These are phyloP conservation scores for Blastobotrys malaysiensis DNA, from an alignment of 1,139 yeast genomes.

Conservation along the genomic window DNA sequence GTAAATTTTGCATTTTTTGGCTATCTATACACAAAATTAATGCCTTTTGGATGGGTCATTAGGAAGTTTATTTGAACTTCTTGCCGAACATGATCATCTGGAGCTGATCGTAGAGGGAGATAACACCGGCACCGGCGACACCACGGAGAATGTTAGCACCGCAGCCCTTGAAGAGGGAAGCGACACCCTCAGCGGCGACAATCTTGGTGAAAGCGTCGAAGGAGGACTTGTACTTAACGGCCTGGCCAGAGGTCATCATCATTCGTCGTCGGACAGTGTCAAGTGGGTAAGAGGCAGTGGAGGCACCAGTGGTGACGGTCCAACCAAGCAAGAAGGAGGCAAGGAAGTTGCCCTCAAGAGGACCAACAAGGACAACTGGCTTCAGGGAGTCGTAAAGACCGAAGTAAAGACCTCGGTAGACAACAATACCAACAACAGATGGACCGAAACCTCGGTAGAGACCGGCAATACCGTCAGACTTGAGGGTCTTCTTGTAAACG, in stretches of 20 bases:
- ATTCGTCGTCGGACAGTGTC: conserved; percentile 83
- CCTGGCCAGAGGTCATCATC: conserved; percentile 85
- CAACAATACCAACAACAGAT: conserved; percentile 73
- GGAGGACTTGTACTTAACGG: conserved; percentile 70
- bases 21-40: conserved; percentile 5
- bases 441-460: conserved; percentile 82
- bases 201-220: conserved; percentile 67
- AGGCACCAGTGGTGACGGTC: conserved; percentile 74
- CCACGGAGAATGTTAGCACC: conserved; percentile 86
- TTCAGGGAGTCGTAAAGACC: conserved; percentile 76
- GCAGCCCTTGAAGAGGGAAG: conserved; percentile 76
- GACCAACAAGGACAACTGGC: conserved; percentile 68
- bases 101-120: conserved; percentile 45
- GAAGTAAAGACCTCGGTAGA: conserved; percentile 80
- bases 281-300: conserved; percentile 75
- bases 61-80: conserved; percentile 45
- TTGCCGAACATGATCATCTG: conserved; percentile 69
- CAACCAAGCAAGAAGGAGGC: conserved; percentile 76
- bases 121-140: conserved; percentile 85
- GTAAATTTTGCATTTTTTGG: conserved; percentile 1
- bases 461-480: conserved; percentile 74
- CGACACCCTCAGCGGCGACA: conserved; percentile 67
- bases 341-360: conserved; percentile 63
- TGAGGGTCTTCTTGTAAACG: conserved; percentile 71
- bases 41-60: conserved; percentile 1